Percentiles rank a stretch among this genome's conserved stretches.
Evolutionary conservation across 176 grass and related monocot species (phyloP).

Genomic region (Poa pratensis): DNA sequence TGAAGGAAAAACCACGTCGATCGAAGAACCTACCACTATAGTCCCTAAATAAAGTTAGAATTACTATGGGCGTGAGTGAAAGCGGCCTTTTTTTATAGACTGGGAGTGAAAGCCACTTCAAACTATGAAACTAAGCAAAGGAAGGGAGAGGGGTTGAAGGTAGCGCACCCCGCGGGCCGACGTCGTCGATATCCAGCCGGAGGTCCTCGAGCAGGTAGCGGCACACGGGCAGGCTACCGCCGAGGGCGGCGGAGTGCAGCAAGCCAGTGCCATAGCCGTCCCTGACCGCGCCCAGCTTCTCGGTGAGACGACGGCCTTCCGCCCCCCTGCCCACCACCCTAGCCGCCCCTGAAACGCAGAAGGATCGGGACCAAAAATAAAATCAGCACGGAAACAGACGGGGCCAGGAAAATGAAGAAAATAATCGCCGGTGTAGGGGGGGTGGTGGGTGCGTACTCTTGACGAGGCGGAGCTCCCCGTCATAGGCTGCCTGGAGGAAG

Average conservation of each 20-base stretch:
- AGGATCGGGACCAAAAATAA: not conserved
- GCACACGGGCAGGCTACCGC: conserved; percentile 1
- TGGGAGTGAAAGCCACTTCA: not conserved
- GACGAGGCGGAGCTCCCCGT: not conserved
- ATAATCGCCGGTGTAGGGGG: not conserved
- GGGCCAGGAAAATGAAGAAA: not conserved
- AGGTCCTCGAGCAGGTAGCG: conserved; percentile 26
- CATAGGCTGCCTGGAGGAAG: not conserved
- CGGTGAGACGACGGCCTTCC: conserved; percentile 7
- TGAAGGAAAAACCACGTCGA: no score
- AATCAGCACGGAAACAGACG: not conserved
- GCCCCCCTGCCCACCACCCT: not conserved
- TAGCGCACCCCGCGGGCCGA: not conserved
- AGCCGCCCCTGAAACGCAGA: not conserved
- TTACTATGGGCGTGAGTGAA: not conserved
- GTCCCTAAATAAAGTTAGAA: not conserved
- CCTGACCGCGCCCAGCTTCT: not conserved
- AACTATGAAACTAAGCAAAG: no score
- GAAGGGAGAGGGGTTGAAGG: not conserved
- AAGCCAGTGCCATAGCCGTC: not conserved
- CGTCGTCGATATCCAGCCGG: not conserved
- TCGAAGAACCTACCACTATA: not conserved
- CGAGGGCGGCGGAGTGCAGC: not conserved
- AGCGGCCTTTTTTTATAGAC: not conserved
- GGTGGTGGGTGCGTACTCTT: not conserved